Evolutionary conservation across 805 yeast species (phyloP).

Genomic region (Candida chilensis): DNA sequence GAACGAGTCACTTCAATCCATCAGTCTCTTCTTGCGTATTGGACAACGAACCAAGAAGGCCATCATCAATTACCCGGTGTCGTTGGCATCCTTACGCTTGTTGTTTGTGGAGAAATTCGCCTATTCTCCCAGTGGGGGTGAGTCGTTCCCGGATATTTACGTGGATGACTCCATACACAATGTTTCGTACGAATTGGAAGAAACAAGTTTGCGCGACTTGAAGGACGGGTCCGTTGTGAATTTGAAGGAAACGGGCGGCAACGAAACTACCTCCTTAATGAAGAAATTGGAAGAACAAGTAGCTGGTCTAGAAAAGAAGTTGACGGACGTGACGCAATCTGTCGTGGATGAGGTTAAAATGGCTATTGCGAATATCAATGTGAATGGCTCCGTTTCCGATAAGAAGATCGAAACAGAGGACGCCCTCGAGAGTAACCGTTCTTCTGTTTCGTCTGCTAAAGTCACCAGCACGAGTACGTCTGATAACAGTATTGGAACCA

Average conservation of each 20-base stretch:
- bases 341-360: background rate
- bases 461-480: too few species aligned
- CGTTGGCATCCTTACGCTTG: conserved; percentile 49
- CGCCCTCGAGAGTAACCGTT: too few species aligned
- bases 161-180: conserved; percentile 51
- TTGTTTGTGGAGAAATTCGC: conserved; percentile 84
- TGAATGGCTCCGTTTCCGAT: conserved; percentile 12
- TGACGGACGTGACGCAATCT: conserved; percentile 2
- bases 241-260: conserved; percentile 36
- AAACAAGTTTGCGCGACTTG: conserved; percentile 49
- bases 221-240: conserved; percentile 50
- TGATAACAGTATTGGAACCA: too few species aligned
- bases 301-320: conserved; percentile 4
- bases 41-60: conserved; percentile 50
- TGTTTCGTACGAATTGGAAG: conserved; percentile 76
- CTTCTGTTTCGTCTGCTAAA: too few species aligned
- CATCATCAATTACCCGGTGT: conserved; percentile 29
- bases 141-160: conserved; percentile 71
- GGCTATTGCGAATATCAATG: conserved; percentile 1
- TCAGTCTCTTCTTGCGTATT: conserved; percentile 36
- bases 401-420: too few species aligned
- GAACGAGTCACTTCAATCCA: conserved; percentile 3
- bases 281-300: conserved; percentile 12
- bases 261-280: conserved; percentile 7
- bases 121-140: conserved; percentile 65